phyloP scores from a whole-genome alignment of 371 early-diverging fungal species.

The Cokeromyces recurvatus region DNA sequence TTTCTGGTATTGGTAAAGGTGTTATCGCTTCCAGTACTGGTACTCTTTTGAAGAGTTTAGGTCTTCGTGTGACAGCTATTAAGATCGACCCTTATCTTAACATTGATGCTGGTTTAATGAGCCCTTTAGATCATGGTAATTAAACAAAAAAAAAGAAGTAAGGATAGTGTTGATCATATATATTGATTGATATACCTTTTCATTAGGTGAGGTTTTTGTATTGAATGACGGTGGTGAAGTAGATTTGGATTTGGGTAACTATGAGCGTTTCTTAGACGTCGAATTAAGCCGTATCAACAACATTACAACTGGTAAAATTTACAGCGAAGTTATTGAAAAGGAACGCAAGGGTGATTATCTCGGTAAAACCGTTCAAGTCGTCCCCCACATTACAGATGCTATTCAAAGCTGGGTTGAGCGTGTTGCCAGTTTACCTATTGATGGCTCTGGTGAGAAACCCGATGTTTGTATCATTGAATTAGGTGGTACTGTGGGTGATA shows the following conservation, averaged over 20 bases:
- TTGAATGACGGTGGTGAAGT: constrained; percentile 99
- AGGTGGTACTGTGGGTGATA: constrained; percentile 99
- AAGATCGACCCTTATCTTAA: constrained; percentile 99
- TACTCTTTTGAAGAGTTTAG: constrained; percentile 90
- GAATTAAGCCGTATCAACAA: constrained; percentile 94
- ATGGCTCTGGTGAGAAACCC: constrained; percentile 80
- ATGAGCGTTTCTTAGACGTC: constrained; percentile 97
- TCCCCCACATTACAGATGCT: constrained; percentile 97
- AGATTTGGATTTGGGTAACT: constrained; percentile 99
- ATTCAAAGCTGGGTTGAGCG: constrained; percentile 97
- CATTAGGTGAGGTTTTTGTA: constrained; percentile 98
- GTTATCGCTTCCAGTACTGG: constrained; percentile 98
- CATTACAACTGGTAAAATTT: constrained; percentile 99
- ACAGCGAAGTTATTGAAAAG: constrained; percentile 92
- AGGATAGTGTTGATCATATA: not conserved
- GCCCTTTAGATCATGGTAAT: constrained; percentile 95
- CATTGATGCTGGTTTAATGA: constrained; percentile 98
- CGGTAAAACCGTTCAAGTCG: constrained; percentile 99
- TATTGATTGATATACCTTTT: no score
- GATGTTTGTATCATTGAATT: constrained; percentile 99
- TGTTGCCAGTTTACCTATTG: constrained; percentile 83
- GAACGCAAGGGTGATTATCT: constrained; percentile 94
- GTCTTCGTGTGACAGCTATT: constrained; percentile 95
- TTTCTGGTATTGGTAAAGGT: constrained; percentile 99
- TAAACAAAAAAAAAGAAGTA: not conserved